phyloP scores from a whole-genome alignment of 225 moss, liverwort and hornwort species.

The Pleurozium schreberi region DNA sequence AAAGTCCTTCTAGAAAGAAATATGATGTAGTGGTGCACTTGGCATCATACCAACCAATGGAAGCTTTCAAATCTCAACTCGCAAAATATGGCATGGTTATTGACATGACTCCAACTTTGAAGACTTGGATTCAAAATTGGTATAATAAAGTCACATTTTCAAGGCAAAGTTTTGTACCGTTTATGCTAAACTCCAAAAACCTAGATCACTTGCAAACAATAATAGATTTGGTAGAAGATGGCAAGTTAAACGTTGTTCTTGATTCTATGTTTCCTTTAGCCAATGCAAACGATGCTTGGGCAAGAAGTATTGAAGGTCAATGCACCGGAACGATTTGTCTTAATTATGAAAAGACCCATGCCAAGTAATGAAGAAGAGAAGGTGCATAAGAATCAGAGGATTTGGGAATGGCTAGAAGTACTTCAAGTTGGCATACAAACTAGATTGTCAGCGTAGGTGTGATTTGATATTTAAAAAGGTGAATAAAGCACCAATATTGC shows the following conservation, averaged over 20 bases:
- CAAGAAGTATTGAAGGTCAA: not conserved
- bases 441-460: not conserved
- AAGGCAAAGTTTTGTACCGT: not conserved
- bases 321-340: not conserved
- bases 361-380: not conserved
- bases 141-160: not conserved
- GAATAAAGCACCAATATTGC: too few relatives aligned
- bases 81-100: not conserved
- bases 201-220: not conserved
- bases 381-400: not conserved
- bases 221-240: not conserved
- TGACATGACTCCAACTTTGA: not conserved
- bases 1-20: not conserved
- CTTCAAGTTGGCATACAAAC: not conserved
- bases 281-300: not conserved
- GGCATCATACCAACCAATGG: not conserved
- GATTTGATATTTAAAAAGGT: too few relatives aligned
- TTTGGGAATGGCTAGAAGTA: not conserved
- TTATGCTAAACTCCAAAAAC: not conserved
- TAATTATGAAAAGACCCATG: not conserved
- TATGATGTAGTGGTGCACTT: not conserved
- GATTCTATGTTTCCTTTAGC: not conserved
- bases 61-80: not conserved
- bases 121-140: not conserved
- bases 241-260: not conserved